A percentile compares a stretch with the other conserved stretches of the same genome.
Evolutionary conservation across 73 alveolate species (phyloP).

Genomic region (Loxodes magnus): DNA sequence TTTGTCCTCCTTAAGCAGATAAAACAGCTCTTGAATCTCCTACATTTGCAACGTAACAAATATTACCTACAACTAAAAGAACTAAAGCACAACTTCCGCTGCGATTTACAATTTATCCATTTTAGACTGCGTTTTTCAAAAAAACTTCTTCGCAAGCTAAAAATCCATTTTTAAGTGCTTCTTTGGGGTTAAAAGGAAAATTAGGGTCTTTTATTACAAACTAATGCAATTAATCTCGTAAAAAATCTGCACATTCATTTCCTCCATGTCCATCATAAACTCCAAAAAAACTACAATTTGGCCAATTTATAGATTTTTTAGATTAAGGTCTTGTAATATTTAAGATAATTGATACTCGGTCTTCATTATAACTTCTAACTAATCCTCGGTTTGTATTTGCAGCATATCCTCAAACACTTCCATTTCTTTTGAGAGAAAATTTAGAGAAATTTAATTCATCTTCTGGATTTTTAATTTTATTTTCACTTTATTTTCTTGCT

Average conservation of each 20-base stretch:
- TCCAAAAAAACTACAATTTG: conserved; percentile 87
- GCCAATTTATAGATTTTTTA: conserved; percentile 77
- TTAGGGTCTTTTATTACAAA: conserved; percentile 46
- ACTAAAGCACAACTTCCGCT: conserved; percentile 90
- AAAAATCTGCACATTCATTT: conserved; percentile 90
- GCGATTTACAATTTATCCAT: conserved; percentile 35
- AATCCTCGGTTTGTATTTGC: too few species aligned
- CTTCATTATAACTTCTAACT: conserved; percentile 87
- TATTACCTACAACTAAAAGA: conserved; percentile 50
- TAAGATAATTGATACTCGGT: conserved; percentile 80
- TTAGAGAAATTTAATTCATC: too few species aligned
- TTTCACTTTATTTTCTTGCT: too few species aligned
- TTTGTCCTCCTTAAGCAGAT: conserved; percentile 49
- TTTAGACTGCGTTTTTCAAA: conserved; percentile 46
- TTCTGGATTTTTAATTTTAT: too few species aligned
- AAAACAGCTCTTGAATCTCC: conserved; percentile 94
- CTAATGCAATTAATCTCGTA: conserved; percentile 55
- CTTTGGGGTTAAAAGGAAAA: conserved; percentile 83
- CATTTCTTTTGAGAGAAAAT: too few species aligned
- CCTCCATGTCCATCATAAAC: conserved; percentile 99
- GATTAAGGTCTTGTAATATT: conserved; percentile 61
- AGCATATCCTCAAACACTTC: too few species aligned
- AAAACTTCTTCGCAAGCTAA: conserved; percentile 80
- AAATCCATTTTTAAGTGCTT: conserved; percentile 83
- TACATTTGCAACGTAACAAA: conserved; percentile 79